Percentiles rank a stretch among this genome's conserved stretches.
phyloP scores from a whole-genome alignment of 2,329 filamentous ascomycete species.

The Apiospora kogelbergensis region DNA sequence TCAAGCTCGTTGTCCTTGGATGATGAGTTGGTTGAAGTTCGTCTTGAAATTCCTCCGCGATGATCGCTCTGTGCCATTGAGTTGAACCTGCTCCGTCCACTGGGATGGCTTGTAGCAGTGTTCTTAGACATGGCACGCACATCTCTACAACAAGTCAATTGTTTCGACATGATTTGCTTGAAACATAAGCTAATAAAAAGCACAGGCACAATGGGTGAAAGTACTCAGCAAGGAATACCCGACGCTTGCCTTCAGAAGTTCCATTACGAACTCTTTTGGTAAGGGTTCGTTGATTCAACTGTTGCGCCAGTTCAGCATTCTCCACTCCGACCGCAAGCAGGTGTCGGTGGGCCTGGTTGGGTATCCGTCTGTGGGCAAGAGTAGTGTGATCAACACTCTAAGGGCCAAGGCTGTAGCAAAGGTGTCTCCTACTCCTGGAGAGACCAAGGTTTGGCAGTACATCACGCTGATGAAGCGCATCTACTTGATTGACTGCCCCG shows the following conservation, averaged over 20 bases:
- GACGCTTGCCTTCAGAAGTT: slow-evolving; percentile 91
- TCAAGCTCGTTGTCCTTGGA: slow-evolving; percentile 66
- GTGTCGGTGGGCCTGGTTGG: slow-evolving; percentile 86
- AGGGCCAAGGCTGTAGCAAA: slow-evolving; percentile 71
- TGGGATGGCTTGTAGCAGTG: slow-evolving; percentile 64
- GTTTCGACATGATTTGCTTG: slow-evolving; percentile 14
- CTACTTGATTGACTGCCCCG: background rate
- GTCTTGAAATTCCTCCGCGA: slow-evolving; percentile 86
- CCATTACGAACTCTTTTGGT: slow-evolving; percentile 93
- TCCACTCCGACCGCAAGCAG: slow-evolving; percentile 90
- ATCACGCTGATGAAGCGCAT: slow-evolving; percentile 73
- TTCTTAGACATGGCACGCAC: slow-evolving; percentile 99
- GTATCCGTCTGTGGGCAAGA: slow-evolving; percentile 94
- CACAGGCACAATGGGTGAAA: slow-evolving; percentile 69
- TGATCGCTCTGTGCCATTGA: slow-evolving; percentile 85
- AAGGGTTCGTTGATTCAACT: slow-evolving; percentile 93
- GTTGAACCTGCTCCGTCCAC: slow-evolving; percentile 65
- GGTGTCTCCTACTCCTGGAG: slow-evolving; percentile 68
- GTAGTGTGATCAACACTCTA: slow-evolving; percentile 94
- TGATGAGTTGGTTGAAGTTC: slow-evolving; percentile 70
- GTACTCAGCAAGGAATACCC: slow-evolving; percentile 86
- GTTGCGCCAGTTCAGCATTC: slow-evolving; percentile 85
- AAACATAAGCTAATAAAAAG: background rate
- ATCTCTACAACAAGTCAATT: slow-evolving; percentile 39
- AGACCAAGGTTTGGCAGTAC: slow-evolving; percentile 98